A percentile compares a stretch with the other conserved stretches of the same genome.
Conservation (phyloP, 768 basidiomycete genomes). For the Calocybe indica region DNA sequence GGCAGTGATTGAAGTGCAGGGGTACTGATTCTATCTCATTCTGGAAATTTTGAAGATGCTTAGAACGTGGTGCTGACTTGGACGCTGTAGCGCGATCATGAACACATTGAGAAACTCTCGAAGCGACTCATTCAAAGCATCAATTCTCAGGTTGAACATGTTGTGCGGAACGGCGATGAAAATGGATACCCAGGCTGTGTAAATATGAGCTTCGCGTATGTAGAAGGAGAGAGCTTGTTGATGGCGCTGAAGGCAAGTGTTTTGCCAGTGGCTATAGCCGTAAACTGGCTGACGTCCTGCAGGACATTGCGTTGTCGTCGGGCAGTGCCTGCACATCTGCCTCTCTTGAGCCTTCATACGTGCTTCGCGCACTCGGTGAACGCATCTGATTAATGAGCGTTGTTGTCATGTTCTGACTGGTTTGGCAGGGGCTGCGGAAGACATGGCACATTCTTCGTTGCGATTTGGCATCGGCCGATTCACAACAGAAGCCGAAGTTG, state of each 20-base stretch:
- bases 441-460: constrained; percentile 97
- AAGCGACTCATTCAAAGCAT: constrained; percentile 79
- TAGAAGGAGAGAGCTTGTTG: constrained; percentile 93
- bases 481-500: constrained; percentile 95
- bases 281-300: constrained; percentile 4
- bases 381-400: neutral
- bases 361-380: constrained; percentile 87
- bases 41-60: neutral
- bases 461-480: constrained; percentile 98
- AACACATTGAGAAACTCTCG: constrained; percentile 65
- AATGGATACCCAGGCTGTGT: constrained; percentile 94
- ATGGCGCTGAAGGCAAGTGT: constrained; percentile 89
- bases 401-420: constrained; percentile 2
- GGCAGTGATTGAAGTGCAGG: constrained; percentile 79
- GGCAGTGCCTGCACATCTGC: constrained; percentile 99
- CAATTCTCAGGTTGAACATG: constrained; percentile 78
- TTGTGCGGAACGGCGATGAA: constrained; percentile 90
- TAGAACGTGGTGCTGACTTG: constrained; percentile 9
- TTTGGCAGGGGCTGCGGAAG: constrained; percentile 79
- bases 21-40: constrained; percentile 63
- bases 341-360: constrained; percentile 96
- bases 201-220: constrained; percentile 93
- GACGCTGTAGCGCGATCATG: constrained; percentile 67
- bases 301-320: constrained; percentile 97
- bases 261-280: neutral